Evolutionary conservation across 176 grass and related monocot genomes (phyloP).

Genomic region (Ananas comosus): DNA sequence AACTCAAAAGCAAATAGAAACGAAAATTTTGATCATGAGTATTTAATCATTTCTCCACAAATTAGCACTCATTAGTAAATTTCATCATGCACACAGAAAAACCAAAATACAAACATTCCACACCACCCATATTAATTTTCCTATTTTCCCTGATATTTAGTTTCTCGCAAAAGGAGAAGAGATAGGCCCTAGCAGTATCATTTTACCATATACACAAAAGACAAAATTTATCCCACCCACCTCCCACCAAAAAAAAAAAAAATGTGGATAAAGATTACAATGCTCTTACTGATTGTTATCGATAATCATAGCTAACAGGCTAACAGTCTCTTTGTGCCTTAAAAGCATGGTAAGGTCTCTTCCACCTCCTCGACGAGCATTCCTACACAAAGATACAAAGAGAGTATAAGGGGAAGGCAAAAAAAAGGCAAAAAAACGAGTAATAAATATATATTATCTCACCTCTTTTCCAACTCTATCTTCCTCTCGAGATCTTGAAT

Average conservation of each 20-base stretch:
- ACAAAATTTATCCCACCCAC: too few species aligned
- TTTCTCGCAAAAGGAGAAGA: too few species aligned
- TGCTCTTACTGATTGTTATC: background rate
- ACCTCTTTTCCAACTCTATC: constrained; percentile 50
- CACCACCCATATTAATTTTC: background rate
- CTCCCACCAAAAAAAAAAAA: background rate
- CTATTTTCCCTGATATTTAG: background rate
- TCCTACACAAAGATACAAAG: background rate
- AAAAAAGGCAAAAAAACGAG: background rate
- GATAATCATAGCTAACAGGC: background rate
- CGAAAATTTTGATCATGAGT: too few species aligned
- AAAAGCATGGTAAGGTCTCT: background rate
- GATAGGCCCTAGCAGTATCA: too few species aligned
- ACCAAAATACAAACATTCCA: background rate
- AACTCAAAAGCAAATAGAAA: too few species aligned
- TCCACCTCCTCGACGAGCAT: background rate
- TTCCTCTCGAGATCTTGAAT: constrained; percentile 40
- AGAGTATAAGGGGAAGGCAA: background rate
- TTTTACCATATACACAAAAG: background rate
- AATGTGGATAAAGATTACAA: background rate
- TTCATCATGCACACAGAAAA: too few species aligned
- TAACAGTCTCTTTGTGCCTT: background rate
- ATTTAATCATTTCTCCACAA: too few species aligned
- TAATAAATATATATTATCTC: background rate
- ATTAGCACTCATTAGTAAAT: background rate